Evolutionary conservation across 495 filamentous ascomycete genomes (phyloP), one percentile per base, ranked within the genome.

Genomic region (Pyronema domesticum): DNA sequence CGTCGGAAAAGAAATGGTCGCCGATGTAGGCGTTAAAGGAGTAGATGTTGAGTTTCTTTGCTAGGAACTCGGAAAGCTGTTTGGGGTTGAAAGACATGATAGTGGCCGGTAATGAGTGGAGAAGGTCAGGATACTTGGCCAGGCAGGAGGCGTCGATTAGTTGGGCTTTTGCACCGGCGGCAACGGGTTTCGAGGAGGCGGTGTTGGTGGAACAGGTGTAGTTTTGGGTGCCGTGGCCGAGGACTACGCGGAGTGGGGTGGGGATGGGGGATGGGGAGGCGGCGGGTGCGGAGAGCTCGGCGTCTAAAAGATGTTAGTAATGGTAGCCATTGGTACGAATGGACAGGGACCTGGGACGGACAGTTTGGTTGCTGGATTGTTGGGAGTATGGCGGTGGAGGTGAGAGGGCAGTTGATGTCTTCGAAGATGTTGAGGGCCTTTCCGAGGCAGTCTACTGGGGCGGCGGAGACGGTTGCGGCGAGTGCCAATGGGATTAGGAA

Each of bases 211-310:
- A 71, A 72, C 89, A 95, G 55, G 85, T 87, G 69, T 95, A 96
- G 74, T 95, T 95, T 72, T 95, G 77, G 11, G 80, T 89, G 37
- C 89, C 89, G 37, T 86, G 81, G 62, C 89, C 89, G 46, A 96
- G 72, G 60, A 80, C 86, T 34, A 94, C 81, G 23, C 54, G 52
- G 15, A 42, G 39, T 1, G 39, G 39, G 5, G 5, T 5, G 1
- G 23, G 23, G 23, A 30, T 30, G 23, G 2, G n/a, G n/a, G n/a
- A n/a, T n/a, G n/a, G n/a, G n/a, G n/a, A 1, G 23, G 23, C 23
- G 2, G 2, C 23, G 23, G 23, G 23, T 2, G 23, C 1, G 5
- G 23, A 2, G 23, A 30, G 23, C 23, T 30, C 23, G 2, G 23
- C 5, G 23, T 30, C 23, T 30, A 30, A 5, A 2, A 5, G 23